Conservation (phyloP, 1,284 basidiomycete genomes). For the Sphagnurus paluster region DNA sequence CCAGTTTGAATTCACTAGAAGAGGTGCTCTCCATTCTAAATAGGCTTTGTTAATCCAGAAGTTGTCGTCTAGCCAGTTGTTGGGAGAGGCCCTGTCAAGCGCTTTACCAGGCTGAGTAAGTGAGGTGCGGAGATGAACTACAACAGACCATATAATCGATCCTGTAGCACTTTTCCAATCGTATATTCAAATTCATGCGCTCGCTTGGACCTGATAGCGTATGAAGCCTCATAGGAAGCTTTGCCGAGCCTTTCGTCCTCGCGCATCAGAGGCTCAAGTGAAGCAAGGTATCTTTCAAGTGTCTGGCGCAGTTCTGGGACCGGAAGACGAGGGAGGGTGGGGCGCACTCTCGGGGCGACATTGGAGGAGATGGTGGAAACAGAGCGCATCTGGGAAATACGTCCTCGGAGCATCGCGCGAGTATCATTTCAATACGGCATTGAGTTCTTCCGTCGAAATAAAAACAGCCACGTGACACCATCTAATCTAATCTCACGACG, state of each 20-base stretch:
- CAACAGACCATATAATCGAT: slow-evolving; percentile 73
- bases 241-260: slow-evolving; percentile 70
- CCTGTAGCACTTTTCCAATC: slow-evolving; percentile 74
- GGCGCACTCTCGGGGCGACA: slow-evolving; percentile 5
- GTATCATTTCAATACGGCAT: background rate
- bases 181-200: slow-evolving; percentile 76
- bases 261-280: slow-evolving; percentile 78
- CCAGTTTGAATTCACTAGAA: slow-evolving; percentile 96
- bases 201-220: slow-evolving; percentile 63
- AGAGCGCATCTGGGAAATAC: slow-evolving; percentile 19
- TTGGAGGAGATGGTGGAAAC: slow-evolving; percentile 11
- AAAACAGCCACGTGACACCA: slow-evolving; percentile 17
- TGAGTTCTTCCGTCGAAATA: background rate
- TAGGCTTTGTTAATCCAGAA: slow-evolving; percentile 93
- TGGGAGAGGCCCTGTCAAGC: slow-evolving; percentile 81
- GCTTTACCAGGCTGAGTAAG: slow-evolving; percentile 45
- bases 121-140: slow-evolving; percentile 5
- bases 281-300: slow-evolving; percentile 78
- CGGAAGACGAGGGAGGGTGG: slow-evolving; percentile 67
- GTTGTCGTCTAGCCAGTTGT: slow-evolving; percentile 96
- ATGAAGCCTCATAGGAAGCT: slow-evolving; percentile 53
- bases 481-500: slow-evolving; percentile 21
- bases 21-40: slow-evolving; percentile 85
- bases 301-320: slow-evolving; percentile 81
- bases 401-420: slow-evolving; percentile 18